phyloP scores from a whole-genome alignment of 305 asterid genomes.

The Vinca major region DNA sequence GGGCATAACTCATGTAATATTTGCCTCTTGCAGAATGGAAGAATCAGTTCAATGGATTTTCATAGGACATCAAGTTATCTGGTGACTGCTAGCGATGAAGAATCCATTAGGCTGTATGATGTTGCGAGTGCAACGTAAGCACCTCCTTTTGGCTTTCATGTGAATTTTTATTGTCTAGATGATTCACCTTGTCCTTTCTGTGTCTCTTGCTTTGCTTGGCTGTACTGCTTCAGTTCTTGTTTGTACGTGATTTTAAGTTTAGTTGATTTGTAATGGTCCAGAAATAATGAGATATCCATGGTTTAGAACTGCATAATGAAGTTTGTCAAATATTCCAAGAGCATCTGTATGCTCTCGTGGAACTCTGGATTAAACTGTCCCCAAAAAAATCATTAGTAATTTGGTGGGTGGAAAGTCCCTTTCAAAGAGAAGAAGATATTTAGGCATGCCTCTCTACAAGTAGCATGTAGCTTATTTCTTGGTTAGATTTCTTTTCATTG shows the following conservation, averaged over 20 bases:
- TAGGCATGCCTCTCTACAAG: not conserved
- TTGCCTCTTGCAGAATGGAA: conserved; percentile 61
- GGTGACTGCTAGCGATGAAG: conserved; percentile 97
- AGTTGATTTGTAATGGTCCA: not conserved
- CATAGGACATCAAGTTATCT: conserved; percentile 72
- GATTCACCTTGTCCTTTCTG: not conserved
- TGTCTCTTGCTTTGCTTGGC: not conserved
- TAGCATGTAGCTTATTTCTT: not conserved
- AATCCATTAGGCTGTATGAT: conserved; percentile 88
- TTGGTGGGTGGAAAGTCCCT: not conserved
- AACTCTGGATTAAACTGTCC: not conserved
- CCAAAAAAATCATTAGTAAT: not conserved
- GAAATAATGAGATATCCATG: not conserved
- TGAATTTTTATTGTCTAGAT: not conserved
- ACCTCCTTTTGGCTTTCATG: conserved; percentile 14
- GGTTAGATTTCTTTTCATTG: not conserved
- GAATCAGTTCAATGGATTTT: conserved; percentile 98
- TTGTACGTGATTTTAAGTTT: not conserved
- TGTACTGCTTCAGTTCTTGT: not conserved
- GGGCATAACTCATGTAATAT: conserved; percentile 13
- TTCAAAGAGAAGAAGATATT: not conserved
- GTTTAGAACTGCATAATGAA: not conserved
- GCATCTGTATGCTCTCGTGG: not conserved
- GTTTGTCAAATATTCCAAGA: not conserved
- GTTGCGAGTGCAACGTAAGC: conserved; percentile 80